Percentiles rank a stretch among this genome's conserved stretches.
Conservation (phyloP, 139 green algal species). For the Tetradesmus lagerheimii region DNA sequence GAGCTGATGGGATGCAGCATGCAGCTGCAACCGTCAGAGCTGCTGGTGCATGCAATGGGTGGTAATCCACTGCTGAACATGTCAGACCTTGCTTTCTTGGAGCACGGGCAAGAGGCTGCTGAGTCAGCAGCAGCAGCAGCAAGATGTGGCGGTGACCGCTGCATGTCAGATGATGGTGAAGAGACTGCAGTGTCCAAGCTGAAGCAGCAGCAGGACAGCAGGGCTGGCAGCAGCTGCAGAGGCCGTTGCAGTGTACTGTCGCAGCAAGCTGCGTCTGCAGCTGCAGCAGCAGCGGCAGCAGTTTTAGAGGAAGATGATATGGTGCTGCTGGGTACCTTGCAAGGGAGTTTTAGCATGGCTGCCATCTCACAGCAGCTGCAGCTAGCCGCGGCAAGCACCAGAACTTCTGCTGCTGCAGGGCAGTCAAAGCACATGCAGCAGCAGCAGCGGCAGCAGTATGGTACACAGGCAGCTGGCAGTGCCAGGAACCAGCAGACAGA, state of each 20-base stretch:
- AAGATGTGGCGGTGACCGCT: background rate
- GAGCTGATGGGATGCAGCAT: slow-evolving; percentile 5
- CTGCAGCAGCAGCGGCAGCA: slow-evolving; percentile 4
- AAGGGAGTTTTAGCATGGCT: background rate
- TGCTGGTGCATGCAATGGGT: background rate
- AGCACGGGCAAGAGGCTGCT: background rate
- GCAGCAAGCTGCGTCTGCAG: background rate
- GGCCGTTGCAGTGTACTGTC: background rate
- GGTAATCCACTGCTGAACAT: background rate
- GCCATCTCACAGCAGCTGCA: background rate
- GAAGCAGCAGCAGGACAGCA: background rate
- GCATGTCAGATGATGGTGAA: background rate
- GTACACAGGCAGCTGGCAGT: background rate
- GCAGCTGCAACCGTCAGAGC: slow-evolving; percentile 22
- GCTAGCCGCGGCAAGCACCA: background rate
- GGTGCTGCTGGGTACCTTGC: slow-evolving; percentile 20
- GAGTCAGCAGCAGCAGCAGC: background rate
- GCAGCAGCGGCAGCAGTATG: background rate
- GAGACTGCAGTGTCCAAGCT: no score
- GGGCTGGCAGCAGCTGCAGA: background rate
- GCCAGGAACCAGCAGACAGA: no score
- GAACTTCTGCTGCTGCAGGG: no score
- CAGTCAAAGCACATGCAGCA: background rate
- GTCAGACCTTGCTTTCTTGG: slow-evolving; percentile 20
- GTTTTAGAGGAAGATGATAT: slow-evolving; percentile 10